Conservation (phyloP, 2,329 filamentous ascomycete genomes). For the Septoria petroselini region DNA sequence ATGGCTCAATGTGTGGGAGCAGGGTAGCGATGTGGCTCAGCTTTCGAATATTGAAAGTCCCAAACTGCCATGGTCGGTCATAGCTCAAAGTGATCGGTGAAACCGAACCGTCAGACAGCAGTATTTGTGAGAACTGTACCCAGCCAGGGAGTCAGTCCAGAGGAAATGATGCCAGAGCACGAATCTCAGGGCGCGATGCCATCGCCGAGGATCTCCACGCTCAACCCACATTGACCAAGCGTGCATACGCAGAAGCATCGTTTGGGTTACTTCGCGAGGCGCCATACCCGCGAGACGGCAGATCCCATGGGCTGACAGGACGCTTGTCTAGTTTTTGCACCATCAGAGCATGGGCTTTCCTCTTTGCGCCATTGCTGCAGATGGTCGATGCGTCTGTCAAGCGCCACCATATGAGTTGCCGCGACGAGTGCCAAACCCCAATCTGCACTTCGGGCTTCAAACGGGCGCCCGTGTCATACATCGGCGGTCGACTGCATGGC, state of each 20-base stretch:
- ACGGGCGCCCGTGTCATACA: constrained; percentile 19
- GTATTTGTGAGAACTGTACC: constrained; percentile 19
- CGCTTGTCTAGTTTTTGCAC: constrained; percentile 17
- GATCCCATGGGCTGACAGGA: constrained; percentile 15
- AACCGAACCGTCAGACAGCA: constrained; percentile 10
- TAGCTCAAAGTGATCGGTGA: constrained; percentile 16
- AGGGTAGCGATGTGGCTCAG: background rate
- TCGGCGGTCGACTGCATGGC: constrained; percentile 21
- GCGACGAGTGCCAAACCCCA: constrained; percentile 17
- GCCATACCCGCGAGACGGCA: constrained; percentile 26
- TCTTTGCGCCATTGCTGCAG: constrained; percentile 27
- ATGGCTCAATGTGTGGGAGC: background rate
- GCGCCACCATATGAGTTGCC: constrained; percentile 11
- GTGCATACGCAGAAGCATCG: constrained; percentile 24
- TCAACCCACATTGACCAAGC: constrained; percentile 17
- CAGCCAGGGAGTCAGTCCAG: constrained; percentile 15
- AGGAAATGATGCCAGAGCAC: constrained; percentile 21
- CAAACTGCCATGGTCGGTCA: constrained; percentile 3
- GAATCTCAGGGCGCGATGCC: constrained; percentile 9
- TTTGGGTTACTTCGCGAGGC: constrained; percentile 24
- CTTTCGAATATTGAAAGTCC: background rate
- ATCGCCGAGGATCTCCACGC: constrained; percentile 31
- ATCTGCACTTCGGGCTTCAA: constrained; percentile 16
- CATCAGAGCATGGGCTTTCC: constrained; percentile 22
- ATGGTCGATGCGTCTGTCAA: constrained; percentile 21